Evolutionary conservation across 805 yeast species (phyloP), one percentile per base, ranked within the genome.

Genomic region (Candida succiphila): DNA sequence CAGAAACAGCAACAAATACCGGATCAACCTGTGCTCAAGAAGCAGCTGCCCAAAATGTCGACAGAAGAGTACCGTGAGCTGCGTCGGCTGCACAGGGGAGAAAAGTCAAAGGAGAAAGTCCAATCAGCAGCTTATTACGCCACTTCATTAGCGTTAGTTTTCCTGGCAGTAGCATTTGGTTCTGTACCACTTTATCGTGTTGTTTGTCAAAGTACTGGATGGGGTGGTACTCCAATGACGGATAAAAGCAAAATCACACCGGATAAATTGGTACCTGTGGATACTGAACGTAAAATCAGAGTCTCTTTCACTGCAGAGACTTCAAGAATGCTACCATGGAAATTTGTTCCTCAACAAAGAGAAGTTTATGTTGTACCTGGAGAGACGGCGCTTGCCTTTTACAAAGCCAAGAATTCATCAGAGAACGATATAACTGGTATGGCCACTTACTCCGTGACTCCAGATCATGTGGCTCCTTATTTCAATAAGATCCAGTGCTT

Each of bases 401-500:
- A 86, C 63, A 82, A 78, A 55, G 98, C 98, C 17, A 83, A 78
- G 56, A 92, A 92, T 52, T 64, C 64, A 39, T 75, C 95, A 29
- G 78, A 79, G 38, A 83, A 83, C 46, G 97, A 92, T 53, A 84
- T 92, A 29, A 85, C 92, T 34, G 98, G 98, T 7, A 92, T 92
- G 95, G 98, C 98, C 2, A 92, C 98, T 0, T 92, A 92, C 56
- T 81, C 95, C 5, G 96, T 92, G 31, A 75, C 95, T 0, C 98
- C 98, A 0, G 96, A 92, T 44, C 89, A 85, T 47, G 95, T 92
- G 6, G 95, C 97, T 1, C 95, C 86, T 5, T 92, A 89, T 58
- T 92, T 92, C 64, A 86, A 86, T 63, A 92, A 92, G 59, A 92
- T 92, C 49, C 98, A 92, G 57, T 92, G 98, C 58, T 92, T 92